Evolutionary conservation across 2,329 filamentous ascomycete genomes (phyloP), one percentile per base, ranked within the genome.

Genomic region (Paecilomyces niveus): DNA sequence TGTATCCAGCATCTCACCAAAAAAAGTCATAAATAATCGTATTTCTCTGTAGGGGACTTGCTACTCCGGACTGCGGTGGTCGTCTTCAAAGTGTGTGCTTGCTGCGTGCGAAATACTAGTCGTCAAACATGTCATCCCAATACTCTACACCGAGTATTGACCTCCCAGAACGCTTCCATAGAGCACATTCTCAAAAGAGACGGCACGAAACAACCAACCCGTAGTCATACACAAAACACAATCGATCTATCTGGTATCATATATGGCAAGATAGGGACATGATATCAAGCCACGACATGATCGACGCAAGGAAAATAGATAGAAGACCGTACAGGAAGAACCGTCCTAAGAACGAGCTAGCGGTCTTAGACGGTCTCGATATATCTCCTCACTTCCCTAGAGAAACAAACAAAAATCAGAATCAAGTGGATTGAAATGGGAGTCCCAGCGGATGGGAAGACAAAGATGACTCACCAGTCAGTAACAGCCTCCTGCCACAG

Each of bases 401-500:
- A 59, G 51, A 24, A 60, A 53, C 52, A 35, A n/a, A n/a, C n/a
- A n/a, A n/a, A 59, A 57, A 58, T 65, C 59, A 70, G 67, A 3
- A 45, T 53, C 51, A 57, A 58, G 35, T 29, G 18, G 21, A 51
- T 33, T 13, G 32, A 52, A 54, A 11, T 54, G 11, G 26, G 13
- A 54, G 11, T 45, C 54, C 15, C 54, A 24, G 26, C 15, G n/a
- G n/a, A 50, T 45, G 22, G 31, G 52, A 26, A 54, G 45, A 45
- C 39, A 11, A 58, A 35, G 51, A 39, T 56, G 57, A 86, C 89
- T 74, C 81, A 93, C 92, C 93, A 97, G 74, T 97, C 94, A 21
- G 94, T 97, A 5, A 97, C 93, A 1, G 92, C 92, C 73, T 97
- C 93, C 67, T 97, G 92, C 89, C 90, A 99, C 21, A 96, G 76